These are phyloP conservation scores for Penicillium roqueforti DNA, from an alignment of 495 filamentous ascomycete genomes.

Conservation along the genomic window DNA sequence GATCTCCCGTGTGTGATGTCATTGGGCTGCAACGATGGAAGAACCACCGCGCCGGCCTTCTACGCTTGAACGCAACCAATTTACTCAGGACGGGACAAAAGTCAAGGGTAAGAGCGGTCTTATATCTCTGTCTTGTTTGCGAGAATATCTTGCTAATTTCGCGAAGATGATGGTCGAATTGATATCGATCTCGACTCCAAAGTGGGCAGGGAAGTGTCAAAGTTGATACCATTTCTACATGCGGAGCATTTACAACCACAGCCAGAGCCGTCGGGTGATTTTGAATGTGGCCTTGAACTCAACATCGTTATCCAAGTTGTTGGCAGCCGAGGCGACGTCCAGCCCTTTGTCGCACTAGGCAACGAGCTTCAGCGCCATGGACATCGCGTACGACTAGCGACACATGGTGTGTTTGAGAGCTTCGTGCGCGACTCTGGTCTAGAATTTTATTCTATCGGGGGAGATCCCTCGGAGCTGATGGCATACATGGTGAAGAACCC, in stretches of 20 bases:
- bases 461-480: slow-evolving; percentile 57
- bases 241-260: background rate
- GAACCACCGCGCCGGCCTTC: background rate
- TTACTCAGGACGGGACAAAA: background rate
- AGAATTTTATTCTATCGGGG: slow-evolving; percentile 59
- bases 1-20: background rate
- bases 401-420: slow-evolving; percentile 53
- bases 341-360: slow-evolving; percentile 49
- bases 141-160: background rate
- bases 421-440: slow-evolving; percentile 51
- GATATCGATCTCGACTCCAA: slow-evolving; percentile 13
- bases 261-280: background rate
- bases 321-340: slow-evolving; percentile 49
- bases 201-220: slow-evolving; percentile 3
- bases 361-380: slow-evolving; percentile 39
- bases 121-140: background rate
- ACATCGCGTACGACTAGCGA: slow-evolving; percentile 56
- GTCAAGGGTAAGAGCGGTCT: background rate
- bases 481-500: slow-evolving; percentile 53
- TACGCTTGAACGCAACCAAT: slow-evolving; percentile 1
- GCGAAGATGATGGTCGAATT: slow-evolving; percentile 10
- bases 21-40: background rate
- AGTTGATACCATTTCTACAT: slow-evolving; percentile 6
- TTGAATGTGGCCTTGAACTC: slow-evolving; percentile 1
- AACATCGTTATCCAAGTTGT: slow-evolving; percentile 52